Conservation (phyloP, 2,329 filamentous ascomycete genomes). For the Xylariaceae sp. region DNA sequence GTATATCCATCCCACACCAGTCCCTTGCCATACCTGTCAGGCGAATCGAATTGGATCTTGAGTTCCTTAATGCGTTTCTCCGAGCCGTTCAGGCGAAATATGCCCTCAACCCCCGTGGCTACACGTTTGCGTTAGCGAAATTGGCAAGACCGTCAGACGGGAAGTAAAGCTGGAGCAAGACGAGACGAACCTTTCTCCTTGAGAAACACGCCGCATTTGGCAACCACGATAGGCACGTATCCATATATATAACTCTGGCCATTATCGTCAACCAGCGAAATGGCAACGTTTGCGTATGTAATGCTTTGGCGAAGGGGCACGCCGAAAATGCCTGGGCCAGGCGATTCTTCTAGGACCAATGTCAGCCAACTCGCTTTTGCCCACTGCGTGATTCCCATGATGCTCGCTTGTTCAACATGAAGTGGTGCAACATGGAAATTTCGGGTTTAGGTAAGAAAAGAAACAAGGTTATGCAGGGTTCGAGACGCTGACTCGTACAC, state of each 20-base stretch:
- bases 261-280: constrained; percentile 87
- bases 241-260: constrained; percentile 97
- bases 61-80: constrained; percentile 98
- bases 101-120: constrained; percentile 94
- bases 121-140: constrained; percentile 25
- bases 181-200: constrained; percentile 86
- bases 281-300: constrained; percentile 95
- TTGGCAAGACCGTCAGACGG: too few species aligned
- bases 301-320: constrained; percentile 92
- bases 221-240: constrained; percentile 96
- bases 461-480: constrained; percentile 1
- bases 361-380: constrained; percentile 18
- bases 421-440: not conserved
- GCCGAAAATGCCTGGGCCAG: constrained; percentile 79
- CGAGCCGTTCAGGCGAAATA: constrained; percentile 91
- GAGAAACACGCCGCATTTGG: constrained; percentile 93
- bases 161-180: constrained; percentile 1
- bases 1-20: constrained; percentile 97
- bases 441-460: not conserved
- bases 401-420: constrained; percentile 14
- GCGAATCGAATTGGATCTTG: constrained; percentile 85
- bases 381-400: constrained; percentile 1
- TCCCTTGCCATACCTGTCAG: constrained; percentile 92
- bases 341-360: constrained; percentile 34
- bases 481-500: not conserved